A percentile compares a stretch with the other conserved stretches of the same genome.
phyloP scores from a whole-genome alignment of 2,329 filamentous ascomycete species.

The Ceratocystis papillata region DNA sequence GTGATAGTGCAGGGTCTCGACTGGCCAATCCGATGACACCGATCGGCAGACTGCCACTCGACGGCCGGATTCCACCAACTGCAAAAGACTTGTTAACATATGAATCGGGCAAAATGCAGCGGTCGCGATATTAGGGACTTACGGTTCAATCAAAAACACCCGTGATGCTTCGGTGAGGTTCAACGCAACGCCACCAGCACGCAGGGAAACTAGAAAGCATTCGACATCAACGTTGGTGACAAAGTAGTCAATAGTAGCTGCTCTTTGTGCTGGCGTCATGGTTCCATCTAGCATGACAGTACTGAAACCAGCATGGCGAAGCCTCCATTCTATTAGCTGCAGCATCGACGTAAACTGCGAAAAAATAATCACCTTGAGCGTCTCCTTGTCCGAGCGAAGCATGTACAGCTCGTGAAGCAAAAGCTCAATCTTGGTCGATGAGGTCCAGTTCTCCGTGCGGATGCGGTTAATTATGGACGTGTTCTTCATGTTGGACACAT shows the following conservation, averaged over 20 bases:
- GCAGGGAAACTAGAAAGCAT: constrained; percentile 90
- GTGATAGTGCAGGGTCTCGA: constrained; percentile 89
- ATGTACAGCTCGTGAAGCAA: constrained; percentile 89
- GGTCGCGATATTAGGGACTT: constrained; percentile 37
- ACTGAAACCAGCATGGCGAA: constrained; percentile 91
- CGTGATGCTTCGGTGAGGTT: constrained; percentile 90
- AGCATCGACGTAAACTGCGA: constrained; percentile 97
- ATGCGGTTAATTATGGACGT: constrained; percentile 97
- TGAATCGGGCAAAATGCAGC: neutral
- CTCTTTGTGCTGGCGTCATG: constrained; percentile 89
- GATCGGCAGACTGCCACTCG: constrained; percentile 95
- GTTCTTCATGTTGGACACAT: constrained; percentile 68
- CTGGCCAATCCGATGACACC: constrained; percentile 91
- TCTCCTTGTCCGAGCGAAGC: constrained; percentile 81
- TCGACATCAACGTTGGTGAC: constrained; percentile 93
- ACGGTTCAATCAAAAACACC: constrained; percentile 94
- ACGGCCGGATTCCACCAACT: constrained; percentile 99
- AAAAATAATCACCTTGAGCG: constrained; percentile 94
- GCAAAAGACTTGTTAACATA: constrained; percentile 16
- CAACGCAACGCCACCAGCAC: constrained; percentile 88
- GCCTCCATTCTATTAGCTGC: constrained; percentile 91
- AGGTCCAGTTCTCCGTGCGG: constrained; percentile 98
- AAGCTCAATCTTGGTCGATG: constrained; percentile 94
- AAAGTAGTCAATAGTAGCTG: constrained; percentile 89
- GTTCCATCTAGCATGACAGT: constrained; percentile 97